Base-by-base conservation (phyloP, 106 monocot species). In the Apostasia shenzhenica region DNA sequence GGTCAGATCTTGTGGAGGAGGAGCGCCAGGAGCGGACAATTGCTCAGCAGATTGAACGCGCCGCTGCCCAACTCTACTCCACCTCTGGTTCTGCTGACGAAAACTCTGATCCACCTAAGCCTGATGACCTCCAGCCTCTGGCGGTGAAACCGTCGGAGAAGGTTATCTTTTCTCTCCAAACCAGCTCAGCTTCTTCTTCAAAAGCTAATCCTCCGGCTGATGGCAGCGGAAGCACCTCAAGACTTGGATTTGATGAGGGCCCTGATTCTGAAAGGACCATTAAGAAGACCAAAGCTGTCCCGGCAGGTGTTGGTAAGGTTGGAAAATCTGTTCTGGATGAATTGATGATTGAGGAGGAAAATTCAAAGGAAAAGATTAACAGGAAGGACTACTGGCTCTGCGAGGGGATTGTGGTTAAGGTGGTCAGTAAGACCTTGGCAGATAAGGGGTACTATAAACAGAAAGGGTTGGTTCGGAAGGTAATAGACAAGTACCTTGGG, bases 401-500 rank as follows among this genome's bases (percentile, higher is more conserved):
- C 45, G 84, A 88, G 70, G 91, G 86, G 54, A 89, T 95, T 55
- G 82, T 92, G 59, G 95, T 95, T 55, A 95, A 95, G 81, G 86
- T 95, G 59, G 92, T 91, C 88, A 95, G 95, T 80, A 91, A 84
- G 79, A 75, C 84, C 1, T 48, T 95, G 54, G 80, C 84, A 1
- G 84, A 91, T 6, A 91, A 91, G 58, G 95, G 95, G n/a, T 95
- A 95, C 41, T 95, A 91, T 68, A 95, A 95, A 80, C 83, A 91
- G 78, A 95, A 95, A 66, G 95, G 95, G 2, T 72, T 81, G 14
- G 82, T 95, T 38, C 71, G 57, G n/a, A 88, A 68, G 61, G 95
- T 95, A 43, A 74, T 91, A 51, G 95, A 92, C 53, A 95, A 81
- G 71, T 95, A 92, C 44, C 82, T 86, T 5, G 95, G 83, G 39